Conservation (phyloP, 2,329 filamentous ascomycete species). For the Colletotrichum sojae region DNA sequence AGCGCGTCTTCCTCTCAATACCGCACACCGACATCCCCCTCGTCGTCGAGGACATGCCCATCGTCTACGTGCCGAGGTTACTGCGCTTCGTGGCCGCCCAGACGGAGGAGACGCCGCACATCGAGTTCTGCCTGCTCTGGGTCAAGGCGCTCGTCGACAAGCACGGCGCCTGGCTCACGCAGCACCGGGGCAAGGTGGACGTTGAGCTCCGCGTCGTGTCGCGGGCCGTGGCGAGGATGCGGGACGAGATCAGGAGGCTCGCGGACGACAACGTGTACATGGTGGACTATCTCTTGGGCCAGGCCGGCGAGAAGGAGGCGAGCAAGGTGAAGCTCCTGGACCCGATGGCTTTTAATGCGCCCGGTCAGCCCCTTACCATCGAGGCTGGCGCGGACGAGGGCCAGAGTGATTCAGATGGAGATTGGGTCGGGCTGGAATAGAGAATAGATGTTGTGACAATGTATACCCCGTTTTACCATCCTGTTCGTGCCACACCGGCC, state of each 20-base stretch:
- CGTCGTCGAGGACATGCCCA: conserved; percentile 83
- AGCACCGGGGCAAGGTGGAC: conserved; percentile 83
- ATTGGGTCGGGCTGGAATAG: conserved; percentile 66
- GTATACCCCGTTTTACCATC: conserved; percentile 40
- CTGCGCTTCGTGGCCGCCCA: conserved; percentile 90
- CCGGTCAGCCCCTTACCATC: conserved; percentile 32
- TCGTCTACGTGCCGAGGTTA: conserved; percentile 87
- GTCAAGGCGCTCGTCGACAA: conserved; percentile 85
- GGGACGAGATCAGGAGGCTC: conserved; percentile 84
- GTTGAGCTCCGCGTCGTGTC: conserved; percentile 88
- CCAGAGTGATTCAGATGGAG: conserved; percentile 56
- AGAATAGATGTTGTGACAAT: conserved; percentile 54
- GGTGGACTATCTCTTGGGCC: conserved; percentile 82
- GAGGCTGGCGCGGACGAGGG: conserved; percentile 43
- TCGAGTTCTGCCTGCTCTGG: conserved; percentile 96
- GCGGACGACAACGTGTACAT: conserved; percentile 92
- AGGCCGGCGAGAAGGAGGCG: conserved; percentile 52
- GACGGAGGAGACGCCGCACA: conserved; percentile 90
- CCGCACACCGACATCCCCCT: conserved; percentile 82
- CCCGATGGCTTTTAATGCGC: conserved; percentile 35
- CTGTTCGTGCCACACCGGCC: too few relatives aligned
- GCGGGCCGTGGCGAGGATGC: conserved; percentile 83
- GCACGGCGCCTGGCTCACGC: conserved; percentile 88
- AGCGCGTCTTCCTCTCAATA: conserved; percentile 87
- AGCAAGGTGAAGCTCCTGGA: conserved; percentile 45